Conservation (phyloP, 1,284 basidiomycete genomes). For the Hemileccinum hortonii region DNA sequence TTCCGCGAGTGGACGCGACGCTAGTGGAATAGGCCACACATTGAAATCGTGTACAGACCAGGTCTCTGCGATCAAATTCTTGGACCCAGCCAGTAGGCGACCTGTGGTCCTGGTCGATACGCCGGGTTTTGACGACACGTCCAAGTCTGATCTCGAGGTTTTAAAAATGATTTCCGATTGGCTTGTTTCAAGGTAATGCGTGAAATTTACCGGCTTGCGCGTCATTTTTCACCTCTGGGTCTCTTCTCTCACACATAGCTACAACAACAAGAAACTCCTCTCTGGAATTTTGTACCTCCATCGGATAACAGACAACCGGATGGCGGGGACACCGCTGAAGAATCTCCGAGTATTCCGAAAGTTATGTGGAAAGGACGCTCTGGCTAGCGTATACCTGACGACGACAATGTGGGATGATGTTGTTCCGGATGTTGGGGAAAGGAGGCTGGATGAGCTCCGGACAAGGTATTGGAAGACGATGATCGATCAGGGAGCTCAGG, state of each 20-base stretch:
- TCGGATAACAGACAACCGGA: conserved; percentile 37
- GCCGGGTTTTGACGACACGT: conserved; percentile 20
- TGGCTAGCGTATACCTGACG: not conserved
- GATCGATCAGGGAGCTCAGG: conserved; percentile 5
- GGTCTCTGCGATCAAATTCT: conserved; percentile 12
- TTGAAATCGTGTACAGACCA: conserved; percentile 18
- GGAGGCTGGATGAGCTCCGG: conserved; percentile 9
- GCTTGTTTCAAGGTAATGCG: conserved; percentile 18
- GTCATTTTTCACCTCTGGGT: not conserved
- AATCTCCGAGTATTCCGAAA: conserved; percentile 31
- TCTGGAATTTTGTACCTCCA: conserved; percentile 43
- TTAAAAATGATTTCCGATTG: conserved; percentile 27
- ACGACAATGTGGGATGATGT: too few relatives aligned
- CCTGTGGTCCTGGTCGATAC: conserved; percentile 22
- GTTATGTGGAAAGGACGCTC: conserved; percentile 1
- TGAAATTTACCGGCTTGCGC: not conserved
- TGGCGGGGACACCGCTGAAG: conserved; percentile 41
- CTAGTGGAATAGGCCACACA: conserved; percentile 8
- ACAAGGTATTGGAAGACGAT: conserved; percentile 12
- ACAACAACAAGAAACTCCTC: conserved; percentile 30
- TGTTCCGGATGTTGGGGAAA: not conserved
- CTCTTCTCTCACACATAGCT: conserved; percentile 27
- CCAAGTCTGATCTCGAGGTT: conserved; percentile 22
- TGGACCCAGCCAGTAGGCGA: conserved; percentile 1
- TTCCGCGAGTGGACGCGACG: conserved; percentile 12